Base-by-base conservation (phyloP, 2,329 filamentous ascomycete species). In the Diaporthe capsici region DNA sequence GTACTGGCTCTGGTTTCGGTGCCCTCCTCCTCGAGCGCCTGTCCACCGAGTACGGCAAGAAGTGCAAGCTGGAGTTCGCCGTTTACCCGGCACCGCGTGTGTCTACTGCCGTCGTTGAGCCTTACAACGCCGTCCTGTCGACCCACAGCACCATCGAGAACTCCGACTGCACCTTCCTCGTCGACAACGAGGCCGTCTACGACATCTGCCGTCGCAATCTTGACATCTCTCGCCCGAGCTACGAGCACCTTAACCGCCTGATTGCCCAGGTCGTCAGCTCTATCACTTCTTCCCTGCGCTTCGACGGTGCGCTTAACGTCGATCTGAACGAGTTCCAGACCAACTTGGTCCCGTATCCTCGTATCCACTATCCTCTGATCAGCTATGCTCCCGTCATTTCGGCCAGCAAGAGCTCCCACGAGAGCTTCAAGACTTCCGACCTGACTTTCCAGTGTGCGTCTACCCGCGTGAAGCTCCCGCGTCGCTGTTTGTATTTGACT, bases 341-440 rank as follows among this genome's bases (percentile, higher is more conserved):
- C 84, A 94, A 94, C 87, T 83, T 94, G 85, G 92, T 94, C 72
- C 92, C 92, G 37, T 94, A 93, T 84, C 92, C 92, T 49, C 92
- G 92, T 84, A 94, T 94, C 79, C 92, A 94, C 87, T 94, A 93
- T 85, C 92, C 92, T 71, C 86, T 94, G 63, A 93, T 94, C 86
- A 92, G 90, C 86, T 94, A 94, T 82, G 92, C 92, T 15, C 92
- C 92, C 44, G 92, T 94, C 80, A 88, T 94, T 78, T 94, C 92
- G 31, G 91, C 92, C 76, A 88, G 90, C 87, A 94, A 94, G 90
- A 95, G 93, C 85, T 91, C 92, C 65, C 94, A 97, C 83, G 94
- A 97, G 88, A 95, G 93, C 88, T 96, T 96, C 91, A 95, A 95
- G 89, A 93, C 95, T 73, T 90, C 92, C 77, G 95, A 97, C 79